A percentile compares a stretch with the other conserved stretches of the same genome.
Conservation (phyloP, 2,329 filamentous ascomycete genomes). For the Fusarium torulosum region DNA sequence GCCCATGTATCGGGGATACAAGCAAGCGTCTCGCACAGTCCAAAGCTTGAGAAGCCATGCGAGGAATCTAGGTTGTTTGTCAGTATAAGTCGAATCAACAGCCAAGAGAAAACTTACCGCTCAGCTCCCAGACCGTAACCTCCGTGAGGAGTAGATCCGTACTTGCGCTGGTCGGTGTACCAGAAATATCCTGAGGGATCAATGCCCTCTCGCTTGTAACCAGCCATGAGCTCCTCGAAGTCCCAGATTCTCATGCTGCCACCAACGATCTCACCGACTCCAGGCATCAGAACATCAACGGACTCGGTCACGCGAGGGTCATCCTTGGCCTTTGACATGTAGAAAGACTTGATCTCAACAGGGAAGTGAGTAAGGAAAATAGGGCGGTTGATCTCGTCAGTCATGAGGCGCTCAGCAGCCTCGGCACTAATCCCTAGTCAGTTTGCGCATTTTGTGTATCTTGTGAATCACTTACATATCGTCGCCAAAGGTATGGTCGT, state of each 20-base stretch:
- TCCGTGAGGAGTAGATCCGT: slow-evolving; percentile 91
- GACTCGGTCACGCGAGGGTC: slow-evolving; percentile 91
- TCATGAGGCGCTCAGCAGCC: slow-evolving; percentile 96
- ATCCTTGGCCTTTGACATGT: slow-evolving; percentile 90
- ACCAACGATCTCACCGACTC: slow-evolving; percentile 96
- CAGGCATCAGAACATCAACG: slow-evolving; percentile 88
- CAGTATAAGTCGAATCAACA: background rate
- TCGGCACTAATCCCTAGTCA: slow-evolving; percentile 68
- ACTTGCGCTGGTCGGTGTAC: slow-evolving; percentile 97
- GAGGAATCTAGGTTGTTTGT: slow-evolving; percentile 57
- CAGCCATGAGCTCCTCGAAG: slow-evolving; percentile 88
- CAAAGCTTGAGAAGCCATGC: slow-evolving; percentile 75
- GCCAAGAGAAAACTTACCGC: slow-evolving; percentile 57
- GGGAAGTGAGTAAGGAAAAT: slow-evolving; percentile 99
- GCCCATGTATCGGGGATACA: slow-evolving; percentile 86
- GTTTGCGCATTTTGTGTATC: background rate
- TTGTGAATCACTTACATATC: slow-evolving; percentile 70
- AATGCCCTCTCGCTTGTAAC: slow-evolving; percentile 89
- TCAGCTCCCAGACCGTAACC: slow-evolving; percentile 95
- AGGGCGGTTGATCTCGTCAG: slow-evolving; percentile 92
- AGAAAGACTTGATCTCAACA: slow-evolving; percentile 97
- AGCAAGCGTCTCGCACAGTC: slow-evolving; percentile 74
- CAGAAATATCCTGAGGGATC: slow-evolving; percentile 91
- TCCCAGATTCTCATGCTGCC: slow-evolving; percentile 96
- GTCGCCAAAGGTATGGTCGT: slow-evolving; percentile 92